A percentile compares a stretch with the other conserved stretches of the same genome.
These are phyloP conservation scores for Pholiota microspora DNA, from an alignment of 768 basidiomycete genomes.

Conservation along the genomic window DNA sequence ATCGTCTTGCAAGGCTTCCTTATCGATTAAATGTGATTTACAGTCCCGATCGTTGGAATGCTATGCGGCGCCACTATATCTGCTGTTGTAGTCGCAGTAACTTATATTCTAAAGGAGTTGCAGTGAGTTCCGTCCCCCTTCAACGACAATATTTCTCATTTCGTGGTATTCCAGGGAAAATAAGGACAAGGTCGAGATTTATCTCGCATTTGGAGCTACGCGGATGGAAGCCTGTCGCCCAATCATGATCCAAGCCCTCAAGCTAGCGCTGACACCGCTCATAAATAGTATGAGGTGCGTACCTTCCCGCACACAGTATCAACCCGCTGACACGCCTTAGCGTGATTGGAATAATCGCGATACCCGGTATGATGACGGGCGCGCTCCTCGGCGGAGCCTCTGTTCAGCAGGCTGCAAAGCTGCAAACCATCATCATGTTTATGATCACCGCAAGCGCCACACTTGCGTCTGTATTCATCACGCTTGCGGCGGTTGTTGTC, in stretches of 20 bases:
- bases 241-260: conserved; percentile 74
- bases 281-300: conserved; percentile 83
- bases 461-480: conserved; percentile 65
- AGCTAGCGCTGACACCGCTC: conserved; percentile 74
- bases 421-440: conserved; percentile 95
- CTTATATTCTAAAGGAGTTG: conserved; percentile 73
- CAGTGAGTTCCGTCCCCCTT: conserved; percentile 41
- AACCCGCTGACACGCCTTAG: conserved; percentile 31
- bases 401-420: conserved; percentile 78
- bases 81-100: conserved; percentile 67
- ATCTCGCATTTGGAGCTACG: conserved; percentile 83
- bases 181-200: conserved; percentile 80
- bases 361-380: conserved; percentile 91
- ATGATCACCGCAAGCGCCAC: conserved; percentile 82
- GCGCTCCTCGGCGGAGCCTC: conserved; percentile 85
- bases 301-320: not conserved
- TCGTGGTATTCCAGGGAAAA: conserved; percentile 55
- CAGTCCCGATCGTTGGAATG: conserved; percentile 87
- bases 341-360: conserved; percentile 75
- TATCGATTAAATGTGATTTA: not conserved
- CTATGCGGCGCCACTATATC: conserved; percentile 79
- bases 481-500: conserved; percentile 57
- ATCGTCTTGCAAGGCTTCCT: not conserved
- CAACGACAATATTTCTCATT: not conserved
- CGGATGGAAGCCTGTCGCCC: conserved; percentile 83